Conservation (phyloP, 2,329 filamentous ascomycete species). For the Truncatella angustata region DNA sequence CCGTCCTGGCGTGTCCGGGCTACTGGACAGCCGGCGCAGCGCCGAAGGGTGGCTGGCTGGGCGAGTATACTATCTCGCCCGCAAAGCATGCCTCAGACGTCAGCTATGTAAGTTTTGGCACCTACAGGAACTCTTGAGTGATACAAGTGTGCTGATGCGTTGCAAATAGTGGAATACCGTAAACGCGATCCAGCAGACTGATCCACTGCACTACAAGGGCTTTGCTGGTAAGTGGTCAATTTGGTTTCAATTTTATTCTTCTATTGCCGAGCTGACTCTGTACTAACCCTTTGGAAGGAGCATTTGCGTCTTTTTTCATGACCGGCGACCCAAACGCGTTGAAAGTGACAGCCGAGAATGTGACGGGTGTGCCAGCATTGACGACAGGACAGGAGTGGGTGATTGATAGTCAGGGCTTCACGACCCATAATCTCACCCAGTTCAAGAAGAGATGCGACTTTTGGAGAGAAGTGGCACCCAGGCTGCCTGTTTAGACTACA, state of each 20-base stretch:
- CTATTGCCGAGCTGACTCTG: neutral
- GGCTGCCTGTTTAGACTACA: slow-evolving; percentile 42
- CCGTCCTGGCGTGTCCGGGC: slow-evolving; percentile 57
- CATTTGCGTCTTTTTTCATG: slow-evolving; percentile 59
- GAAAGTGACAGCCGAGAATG: slow-evolving; percentile 46
- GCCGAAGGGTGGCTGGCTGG: slow-evolving; percentile 45
- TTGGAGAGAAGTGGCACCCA: slow-evolving; percentile 45
- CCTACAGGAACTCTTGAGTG: neutral
- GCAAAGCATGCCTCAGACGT: slow-evolving; percentile 59
- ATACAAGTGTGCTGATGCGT: slow-evolving; percentile 1
- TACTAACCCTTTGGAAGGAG: slow-evolving; percentile 36
- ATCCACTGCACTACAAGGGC: slow-evolving; percentile 53
- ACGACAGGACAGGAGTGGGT: slow-evolving; percentile 47
- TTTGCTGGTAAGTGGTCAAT: slow-evolving; percentile 32
- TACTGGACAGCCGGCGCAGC: slow-evolving; percentile 53
- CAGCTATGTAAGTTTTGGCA: slow-evolving; percentile 42
- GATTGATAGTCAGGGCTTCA: slow-evolving; percentile 43
- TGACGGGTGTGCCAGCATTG: slow-evolving; percentile 44
- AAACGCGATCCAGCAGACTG: slow-evolving; percentile 48
- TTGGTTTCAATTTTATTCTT: neutral
- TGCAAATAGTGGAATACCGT: slow-evolving; percentile 52
- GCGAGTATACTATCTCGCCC: slow-evolving; percentile 58
- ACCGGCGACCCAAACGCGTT: slow-evolving; percentile 57
- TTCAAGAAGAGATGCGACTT: slow-evolving; percentile 51
- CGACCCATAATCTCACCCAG: slow-evolving; percentile 31